Conservation (phyloP, 441 rosid genomes). For the Pelargonium myrrhifolium region DNA sequence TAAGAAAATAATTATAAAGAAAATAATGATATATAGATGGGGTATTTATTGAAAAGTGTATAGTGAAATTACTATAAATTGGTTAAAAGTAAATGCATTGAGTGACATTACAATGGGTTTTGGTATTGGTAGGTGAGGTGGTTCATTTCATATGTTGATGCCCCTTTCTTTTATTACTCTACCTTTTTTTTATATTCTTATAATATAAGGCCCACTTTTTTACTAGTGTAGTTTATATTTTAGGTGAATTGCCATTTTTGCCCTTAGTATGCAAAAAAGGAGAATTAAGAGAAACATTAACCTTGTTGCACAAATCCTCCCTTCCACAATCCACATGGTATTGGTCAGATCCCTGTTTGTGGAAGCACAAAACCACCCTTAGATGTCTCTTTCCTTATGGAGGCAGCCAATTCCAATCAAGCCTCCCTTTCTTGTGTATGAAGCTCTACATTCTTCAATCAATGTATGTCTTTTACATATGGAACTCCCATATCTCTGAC, state of each 20-base stretch:
- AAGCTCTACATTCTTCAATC: not conserved
- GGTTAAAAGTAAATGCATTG: not conserved
- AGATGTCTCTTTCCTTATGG: not conserved
- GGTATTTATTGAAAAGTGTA: not conserved
- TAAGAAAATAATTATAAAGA: no score
- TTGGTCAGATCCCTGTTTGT: not conserved
- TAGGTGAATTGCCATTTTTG: not conserved
- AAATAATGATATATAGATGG: not conserved
- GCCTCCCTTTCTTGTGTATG: not conserved
- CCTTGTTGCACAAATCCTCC: no score
- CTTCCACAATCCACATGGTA: slow-evolving; percentile 3
- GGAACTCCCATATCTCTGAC: not conserved
- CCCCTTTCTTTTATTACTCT: no score
- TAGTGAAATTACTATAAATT: not conserved
- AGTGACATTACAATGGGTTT: not conserved
- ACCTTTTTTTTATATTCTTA: no score
- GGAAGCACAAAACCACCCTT: not conserved
- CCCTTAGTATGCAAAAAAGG: not conserved
- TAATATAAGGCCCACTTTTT: not conserved
- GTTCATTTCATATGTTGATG: not conserved
- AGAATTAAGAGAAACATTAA: no score
- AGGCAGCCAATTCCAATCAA: not conserved
- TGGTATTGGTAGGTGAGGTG: not conserved
- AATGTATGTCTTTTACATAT: not conserved
- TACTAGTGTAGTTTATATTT: not conserved